Evolutionary conservation across 495 filamentous ascomycete genomes (phyloP).

Genomic region (Neurospora sp.): DNA sequence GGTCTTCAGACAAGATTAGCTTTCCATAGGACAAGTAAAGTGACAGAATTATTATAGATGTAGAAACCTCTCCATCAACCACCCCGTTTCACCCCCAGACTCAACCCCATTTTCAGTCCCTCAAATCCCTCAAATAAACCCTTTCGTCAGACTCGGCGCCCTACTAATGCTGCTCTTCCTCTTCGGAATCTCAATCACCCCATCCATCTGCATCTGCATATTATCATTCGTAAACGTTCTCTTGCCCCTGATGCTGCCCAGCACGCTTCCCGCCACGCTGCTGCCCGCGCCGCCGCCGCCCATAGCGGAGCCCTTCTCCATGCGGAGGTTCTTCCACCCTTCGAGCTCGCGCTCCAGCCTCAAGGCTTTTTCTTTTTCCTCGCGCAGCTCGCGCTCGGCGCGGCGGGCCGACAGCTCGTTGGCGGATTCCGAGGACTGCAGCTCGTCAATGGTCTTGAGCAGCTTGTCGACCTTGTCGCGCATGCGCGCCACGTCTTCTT

Average conservation of each 20-base stretch:
- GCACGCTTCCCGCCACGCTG: constrained; percentile 15
- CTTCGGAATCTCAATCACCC: constrained; percentile 40
- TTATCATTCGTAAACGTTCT: constrained; percentile 26
- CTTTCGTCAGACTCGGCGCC: constrained; percentile 43
- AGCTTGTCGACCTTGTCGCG: constrained; percentile 86
- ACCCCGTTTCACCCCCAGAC: too few relatives aligned
- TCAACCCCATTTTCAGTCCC: not conserved
- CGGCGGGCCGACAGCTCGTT: constrained; percentile 69
- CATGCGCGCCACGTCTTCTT: constrained; percentile 69
- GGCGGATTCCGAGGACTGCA: constrained; percentile 76
- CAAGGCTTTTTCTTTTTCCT: constrained; percentile 76
- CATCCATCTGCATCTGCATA: constrained; percentile 21
- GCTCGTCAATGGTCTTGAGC: constrained; percentile 82
- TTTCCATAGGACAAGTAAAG: not conserved
- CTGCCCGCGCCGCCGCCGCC: constrained; percentile 18
- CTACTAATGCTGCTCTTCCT: constrained; percentile 46
- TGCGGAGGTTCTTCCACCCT: constrained; percentile 65
- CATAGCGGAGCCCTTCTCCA: constrained; percentile 43
- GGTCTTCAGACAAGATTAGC: not conserved
- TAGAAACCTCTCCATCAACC: not conserved
- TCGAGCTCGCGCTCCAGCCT: constrained; percentile 84
- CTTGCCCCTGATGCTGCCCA: constrained; percentile 24
- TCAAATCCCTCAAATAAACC: constrained; percentile 33
- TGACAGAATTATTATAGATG: not conserved
- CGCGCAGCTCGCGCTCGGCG: constrained; percentile 79